These are phyloP conservation scores for Emmonsiellopsis sp. DNA, from an alignment of 2,329 filamentous ascomycete species.

Conservation along the genomic window DNA sequence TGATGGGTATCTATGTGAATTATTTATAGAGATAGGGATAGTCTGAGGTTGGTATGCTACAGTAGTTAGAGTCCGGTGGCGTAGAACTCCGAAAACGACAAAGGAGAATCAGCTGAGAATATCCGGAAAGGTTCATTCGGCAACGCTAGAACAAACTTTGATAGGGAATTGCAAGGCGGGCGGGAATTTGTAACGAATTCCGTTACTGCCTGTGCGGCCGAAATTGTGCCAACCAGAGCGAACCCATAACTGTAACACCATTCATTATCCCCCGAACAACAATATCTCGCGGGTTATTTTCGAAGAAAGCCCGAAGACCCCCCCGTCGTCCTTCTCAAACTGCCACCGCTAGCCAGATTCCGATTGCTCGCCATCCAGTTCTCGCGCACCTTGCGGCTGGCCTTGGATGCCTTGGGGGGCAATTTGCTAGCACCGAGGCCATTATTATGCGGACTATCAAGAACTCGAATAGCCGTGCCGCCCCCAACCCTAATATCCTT, in stretches of 20 bases:
- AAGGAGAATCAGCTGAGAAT: too few relatives aligned
- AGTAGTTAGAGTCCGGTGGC: too few relatives aligned
- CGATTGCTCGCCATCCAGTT: conserved; percentile 31
- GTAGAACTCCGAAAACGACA: too few relatives aligned
- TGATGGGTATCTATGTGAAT: too few relatives aligned
- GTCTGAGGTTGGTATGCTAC: too few relatives aligned
- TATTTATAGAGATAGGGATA: too few relatives aligned
- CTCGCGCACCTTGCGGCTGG: conserved; percentile 28
- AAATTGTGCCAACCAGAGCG: background rate
- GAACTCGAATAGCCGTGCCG: conserved; percentile 41
- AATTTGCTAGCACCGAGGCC: conserved; percentile 30
- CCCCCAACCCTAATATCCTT: conserved; percentile 44
- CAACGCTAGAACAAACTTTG: too few relatives aligned
- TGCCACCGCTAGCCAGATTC: conserved; percentile 19
- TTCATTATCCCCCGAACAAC: background rate
- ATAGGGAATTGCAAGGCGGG: too few relatives aligned
- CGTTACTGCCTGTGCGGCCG: background rate
- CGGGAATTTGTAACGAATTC: too few relatives aligned
- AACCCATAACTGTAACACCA: background rate
- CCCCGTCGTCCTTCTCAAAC: conserved; percentile 29
- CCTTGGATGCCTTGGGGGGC: conserved; percentile 38
- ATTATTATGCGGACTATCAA: conserved; percentile 23
- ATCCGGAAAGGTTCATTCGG: too few relatives aligned
- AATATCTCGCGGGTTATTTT: background rate
- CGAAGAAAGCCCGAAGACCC: conserved; percentile 27